These are phyloP conservation scores for Asterochloris sp. DNA, from an alignment of 139 green algal species.

Conservation along the genomic window DNA sequence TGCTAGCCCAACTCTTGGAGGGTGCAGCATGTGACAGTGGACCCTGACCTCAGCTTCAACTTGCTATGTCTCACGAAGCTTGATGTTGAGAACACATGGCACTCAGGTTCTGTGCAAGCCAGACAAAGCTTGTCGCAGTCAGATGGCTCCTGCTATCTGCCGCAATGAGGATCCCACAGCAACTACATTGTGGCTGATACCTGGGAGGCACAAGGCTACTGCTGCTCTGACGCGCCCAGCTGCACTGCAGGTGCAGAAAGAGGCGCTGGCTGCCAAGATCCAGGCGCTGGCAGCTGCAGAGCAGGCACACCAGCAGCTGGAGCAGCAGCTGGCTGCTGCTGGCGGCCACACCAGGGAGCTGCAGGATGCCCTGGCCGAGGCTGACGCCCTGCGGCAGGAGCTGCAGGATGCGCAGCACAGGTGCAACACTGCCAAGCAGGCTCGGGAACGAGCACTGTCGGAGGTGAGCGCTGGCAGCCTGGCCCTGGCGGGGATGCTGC, in stretches of 20 bases:
- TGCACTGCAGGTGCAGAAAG: constrained; percentile 3
- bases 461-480: background rate
- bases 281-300: constrained; percentile 4
- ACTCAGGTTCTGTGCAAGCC: no score
- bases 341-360: background rate
- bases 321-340: background rate
- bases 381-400: constrained; percentile 1
- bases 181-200: background rate
- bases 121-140: no score
- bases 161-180: background rate
- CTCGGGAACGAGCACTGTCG: background rate
- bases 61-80: no score
- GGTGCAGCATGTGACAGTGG: background rate
- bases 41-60: background rate
- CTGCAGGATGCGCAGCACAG: background rate
- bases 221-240: background rate
- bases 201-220: background rate
- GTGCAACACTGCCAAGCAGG: constrained; percentile 16
- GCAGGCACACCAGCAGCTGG: constrained; percentile 9
- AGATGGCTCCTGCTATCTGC: no score
- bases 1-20: background rate
- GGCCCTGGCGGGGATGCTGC: no score
- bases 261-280: background rate
- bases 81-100: no score
- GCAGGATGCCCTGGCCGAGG: background rate